phyloP scores from a whole-genome alignment of 306 rosid genomes.

The Lathyrus oleraceus region DNA sequence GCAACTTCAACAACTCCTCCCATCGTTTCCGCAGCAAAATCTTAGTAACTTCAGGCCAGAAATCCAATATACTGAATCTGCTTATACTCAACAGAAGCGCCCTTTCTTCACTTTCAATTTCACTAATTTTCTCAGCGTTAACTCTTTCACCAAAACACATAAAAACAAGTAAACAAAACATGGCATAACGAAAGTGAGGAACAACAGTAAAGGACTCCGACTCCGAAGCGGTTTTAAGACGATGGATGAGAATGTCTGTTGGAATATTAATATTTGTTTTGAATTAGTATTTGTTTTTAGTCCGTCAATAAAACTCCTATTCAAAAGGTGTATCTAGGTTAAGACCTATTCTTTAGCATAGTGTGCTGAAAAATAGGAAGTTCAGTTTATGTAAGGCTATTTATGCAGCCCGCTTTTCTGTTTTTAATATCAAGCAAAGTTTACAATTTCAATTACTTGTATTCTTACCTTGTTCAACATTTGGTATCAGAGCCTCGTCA shows the following conservation, averaged over 20 bases:
- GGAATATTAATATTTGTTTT: no score
- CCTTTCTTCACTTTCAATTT: slow-evolving; percentile 31
- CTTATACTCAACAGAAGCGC: background rate
- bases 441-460: no score
- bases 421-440: no score
- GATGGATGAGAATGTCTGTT: slow-evolving; percentile 21
- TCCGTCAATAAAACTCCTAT: no score
- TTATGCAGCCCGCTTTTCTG: no score
- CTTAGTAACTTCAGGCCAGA: slow-evolving; percentile 20
- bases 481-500: no score
- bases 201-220: background rate
- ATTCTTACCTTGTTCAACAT: no score
- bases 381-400: no score
- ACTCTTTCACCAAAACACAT: slow-evolving; percentile 50
- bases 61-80: slow-evolving; percentile 11
- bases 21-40: slow-evolving; percentile 23
- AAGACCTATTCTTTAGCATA: no score
- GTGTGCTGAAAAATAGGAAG: no score
- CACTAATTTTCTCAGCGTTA: slow-evolving; percentile 27
- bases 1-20: background rate
- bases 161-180: slow-evolving; percentile 44
- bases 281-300: no score
- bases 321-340: no score
- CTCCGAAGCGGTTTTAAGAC: slow-evolving; percentile 15
- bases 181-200: slow-evolving; percentile 35